phyloP scores from a whole-genome alignment of 371 early-diverging fungal genomes.

The Apophysomyces variabilis region DNA sequence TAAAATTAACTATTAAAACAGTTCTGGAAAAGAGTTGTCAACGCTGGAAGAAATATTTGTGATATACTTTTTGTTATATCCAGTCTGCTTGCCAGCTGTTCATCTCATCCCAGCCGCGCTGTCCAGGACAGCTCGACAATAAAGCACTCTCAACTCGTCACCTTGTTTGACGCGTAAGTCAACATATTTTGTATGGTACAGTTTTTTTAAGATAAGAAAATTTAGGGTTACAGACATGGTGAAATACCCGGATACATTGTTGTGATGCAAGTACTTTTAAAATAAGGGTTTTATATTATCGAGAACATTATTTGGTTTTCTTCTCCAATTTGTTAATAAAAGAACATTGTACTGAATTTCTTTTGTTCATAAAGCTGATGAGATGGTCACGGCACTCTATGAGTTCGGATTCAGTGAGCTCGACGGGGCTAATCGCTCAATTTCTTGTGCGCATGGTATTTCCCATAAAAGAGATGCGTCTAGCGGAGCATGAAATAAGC shows the following conservation, averaged over 20 bases:
- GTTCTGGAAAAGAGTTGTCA: neutral
- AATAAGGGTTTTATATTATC: too few species aligned
- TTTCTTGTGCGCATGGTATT: too few species aligned
- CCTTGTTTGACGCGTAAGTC: neutral
- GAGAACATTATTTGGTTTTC: too few species aligned
- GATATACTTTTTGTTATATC: neutral
- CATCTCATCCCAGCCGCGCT: neutral
- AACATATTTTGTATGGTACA: neutral
- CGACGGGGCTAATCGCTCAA: too few species aligned
- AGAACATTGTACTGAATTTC: too few species aligned
- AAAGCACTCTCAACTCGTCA: neutral
- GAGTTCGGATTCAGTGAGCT: too few species aligned
- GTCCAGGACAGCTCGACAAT: conserved; percentile 1
- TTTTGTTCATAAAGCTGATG: too few species aligned
- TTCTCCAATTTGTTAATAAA: too few species aligned
- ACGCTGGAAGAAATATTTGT: neutral
- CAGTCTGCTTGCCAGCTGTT: neutral
- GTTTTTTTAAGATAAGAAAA: neutral
- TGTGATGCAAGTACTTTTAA: too few species aligned
- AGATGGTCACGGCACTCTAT: too few species aligned
- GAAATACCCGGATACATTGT: too few species aligned
- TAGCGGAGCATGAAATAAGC: neutral
- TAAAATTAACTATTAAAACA: neutral
- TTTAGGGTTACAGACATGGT: too few species aligned
- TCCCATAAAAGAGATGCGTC: neutral